A percentile compares a stretch with the other conserved stretches of the same genome.
phyloP scores from a whole-genome alignment of 495 filamentous ascomycete species.

The Chaetomium tenue region DNA sequence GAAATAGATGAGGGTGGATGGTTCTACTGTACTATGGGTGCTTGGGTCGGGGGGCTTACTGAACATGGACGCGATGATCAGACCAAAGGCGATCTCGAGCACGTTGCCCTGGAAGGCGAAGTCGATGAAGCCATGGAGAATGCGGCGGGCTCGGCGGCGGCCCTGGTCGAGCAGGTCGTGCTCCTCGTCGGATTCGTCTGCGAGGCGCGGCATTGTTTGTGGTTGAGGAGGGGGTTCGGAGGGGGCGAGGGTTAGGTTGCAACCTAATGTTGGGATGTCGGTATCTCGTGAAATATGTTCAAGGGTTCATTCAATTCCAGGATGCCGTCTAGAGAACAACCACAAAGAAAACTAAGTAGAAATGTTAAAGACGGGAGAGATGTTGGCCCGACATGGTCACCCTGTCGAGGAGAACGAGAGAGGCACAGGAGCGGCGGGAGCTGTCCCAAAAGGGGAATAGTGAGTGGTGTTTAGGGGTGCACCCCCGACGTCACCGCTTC shows the following conservation, averaged over 20 bases:
- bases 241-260: neutral
- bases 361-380: neutral
- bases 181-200: conserved; percentile 33
- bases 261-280: neutral
- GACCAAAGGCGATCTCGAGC: conserved; percentile 69
- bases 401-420: neutral
- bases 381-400: neutral
- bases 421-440: conserved; percentile 1
- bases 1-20: no score
- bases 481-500: conserved; percentile 10
- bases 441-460: neutral
- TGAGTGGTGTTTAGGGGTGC: neutral
- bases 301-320: no score
- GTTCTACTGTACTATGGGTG: no score
- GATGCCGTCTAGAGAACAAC: no score
- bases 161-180: conserved; percentile 40
- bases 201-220: conserved; percentile 24
- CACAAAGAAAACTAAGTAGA: neutral
- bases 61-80: conserved; percentile 73
- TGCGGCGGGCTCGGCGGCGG: conserved; percentile 39
- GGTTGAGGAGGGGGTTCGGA: neutral
- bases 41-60: conserved; percentile 28
- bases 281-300: no score
- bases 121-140: conserved; percentile 63
- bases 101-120: conserved; percentile 75